These are phyloP conservation scores for Thalassiosira mediterranea DNA, from an alignment of 352 stramenopile species.

Conservation along the genomic window DNA sequence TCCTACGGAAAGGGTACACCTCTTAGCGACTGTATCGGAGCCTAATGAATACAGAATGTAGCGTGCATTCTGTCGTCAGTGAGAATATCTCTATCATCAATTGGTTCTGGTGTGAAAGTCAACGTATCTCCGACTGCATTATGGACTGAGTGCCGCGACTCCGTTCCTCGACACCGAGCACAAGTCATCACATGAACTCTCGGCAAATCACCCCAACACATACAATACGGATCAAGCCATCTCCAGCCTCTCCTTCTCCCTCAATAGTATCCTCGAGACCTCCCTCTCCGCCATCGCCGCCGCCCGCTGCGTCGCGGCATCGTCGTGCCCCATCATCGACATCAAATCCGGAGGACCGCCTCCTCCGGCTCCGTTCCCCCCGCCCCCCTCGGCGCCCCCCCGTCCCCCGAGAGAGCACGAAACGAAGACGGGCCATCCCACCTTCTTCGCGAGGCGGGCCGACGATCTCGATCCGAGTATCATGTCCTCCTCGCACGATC, in stretches of 20 bases:
- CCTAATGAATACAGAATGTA: too few species aligned
- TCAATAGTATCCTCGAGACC: slow-evolving; percentile 55
- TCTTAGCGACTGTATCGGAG: too few species aligned
- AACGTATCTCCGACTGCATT: too few species aligned
- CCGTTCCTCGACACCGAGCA: too few species aligned
- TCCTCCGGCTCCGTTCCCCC: too few species aligned
- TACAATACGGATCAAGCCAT: too few species aligned
- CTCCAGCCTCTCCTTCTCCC: slow-evolving; percentile 17
- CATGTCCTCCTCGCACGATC: slow-evolving; percentile 62
- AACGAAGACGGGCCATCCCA: slow-evolving; percentile 70
- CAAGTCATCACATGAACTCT: too few species aligned
- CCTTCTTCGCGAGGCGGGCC: slow-evolving; percentile 49
- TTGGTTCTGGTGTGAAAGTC: too few species aligned
- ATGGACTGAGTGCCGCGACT: too few species aligned
- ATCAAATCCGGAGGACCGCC: not conserved
- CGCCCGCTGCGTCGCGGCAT: slow-evolving; percentile 32
- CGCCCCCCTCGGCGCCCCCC: slow-evolving; percentile 18
- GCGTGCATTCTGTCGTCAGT: not conserved
- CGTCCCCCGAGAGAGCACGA: slow-evolving; percentile 54
- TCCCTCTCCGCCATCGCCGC: slow-evolving; percentile 68
- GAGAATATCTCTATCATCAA: slow-evolving; percentile 3
- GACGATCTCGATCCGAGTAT: slow-evolving; percentile 68
- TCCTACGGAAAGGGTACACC: too few species aligned
- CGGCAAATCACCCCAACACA: too few species aligned
- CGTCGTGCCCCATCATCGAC: too few species aligned